A percentile compares a stretch with the other conserved stretches of the same genome.
These are phyloP conservation scores for Rhizopogon rudus DNA, from an alignment of 768 basidiomycete species.

Conservation along the genomic window DNA sequence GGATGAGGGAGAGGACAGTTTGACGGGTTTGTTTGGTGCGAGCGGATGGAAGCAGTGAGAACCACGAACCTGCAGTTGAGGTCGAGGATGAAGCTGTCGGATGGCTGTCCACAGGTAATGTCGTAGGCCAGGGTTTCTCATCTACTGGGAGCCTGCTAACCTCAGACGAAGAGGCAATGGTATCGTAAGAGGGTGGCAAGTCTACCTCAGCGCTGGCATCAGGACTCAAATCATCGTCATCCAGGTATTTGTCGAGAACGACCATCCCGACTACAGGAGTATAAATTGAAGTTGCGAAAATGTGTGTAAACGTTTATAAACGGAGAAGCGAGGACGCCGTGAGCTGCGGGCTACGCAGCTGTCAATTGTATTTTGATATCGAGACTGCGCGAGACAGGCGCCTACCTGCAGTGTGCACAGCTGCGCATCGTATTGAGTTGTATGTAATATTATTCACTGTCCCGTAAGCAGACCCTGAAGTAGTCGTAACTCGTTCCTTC, in stretches of 20 bases:
- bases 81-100: background rate
- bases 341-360: background rate
- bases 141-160: background rate
- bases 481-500: too few species aligned
- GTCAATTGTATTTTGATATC: too few species aligned
- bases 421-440: too few species aligned
- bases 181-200: constrained; percentile 22
- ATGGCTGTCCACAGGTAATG: background rate
- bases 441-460: too few species aligned
- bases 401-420: too few species aligned
- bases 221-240: constrained; percentile 3
- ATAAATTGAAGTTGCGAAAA: too few species aligned
- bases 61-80: constrained; percentile 9
- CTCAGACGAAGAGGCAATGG: constrained; percentile 5
- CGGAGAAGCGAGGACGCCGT: background rate
- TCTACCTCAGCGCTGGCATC: background rate
- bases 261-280: constrained; percentile 9
- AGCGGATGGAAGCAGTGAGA: constrained; percentile 15
- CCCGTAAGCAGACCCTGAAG: too few species aligned
- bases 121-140: constrained; percentile 7
- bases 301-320: too few species aligned
- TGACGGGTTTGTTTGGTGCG: constrained; percentile 42
- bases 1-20: constrained; percentile 50
- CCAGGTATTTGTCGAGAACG: constrained; percentile 15
- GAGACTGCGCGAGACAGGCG: too few species aligned